Evolutionary conservation across 305 asterid genomes (phyloP).

Genomic region (Fraxinus angustifolia): DNA sequence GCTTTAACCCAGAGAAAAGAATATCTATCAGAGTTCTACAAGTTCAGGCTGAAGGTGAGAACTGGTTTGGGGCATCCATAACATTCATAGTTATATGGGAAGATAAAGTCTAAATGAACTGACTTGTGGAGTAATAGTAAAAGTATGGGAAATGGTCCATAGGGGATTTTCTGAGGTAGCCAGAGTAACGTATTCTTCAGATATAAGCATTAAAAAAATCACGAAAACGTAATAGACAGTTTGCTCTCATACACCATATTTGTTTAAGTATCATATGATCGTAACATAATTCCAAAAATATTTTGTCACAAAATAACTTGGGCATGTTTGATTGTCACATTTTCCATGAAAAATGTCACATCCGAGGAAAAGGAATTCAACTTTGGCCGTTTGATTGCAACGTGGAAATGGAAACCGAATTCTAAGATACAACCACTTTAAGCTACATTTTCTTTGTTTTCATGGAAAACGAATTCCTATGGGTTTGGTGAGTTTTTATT

Average conservation of each 20-base stretch:
- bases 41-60: neutral
- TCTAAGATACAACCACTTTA: too few relatives aligned
- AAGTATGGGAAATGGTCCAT: neutral
- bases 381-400: too few relatives aligned
- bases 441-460: too few relatives aligned
- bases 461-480: too few relatives aligned
- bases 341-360: too few relatives aligned
- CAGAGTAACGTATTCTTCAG: neutral
- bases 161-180: neutral
- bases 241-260: neutral
- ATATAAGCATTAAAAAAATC: neutral
- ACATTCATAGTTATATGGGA: neutral
- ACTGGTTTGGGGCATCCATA: neutral
- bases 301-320: neutral
- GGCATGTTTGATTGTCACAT: too few relatives aligned
- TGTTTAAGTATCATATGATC: neutral
- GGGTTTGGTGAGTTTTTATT: too few relatives aligned
- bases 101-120: neutral
- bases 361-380: too few relatives aligned
- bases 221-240: neutral
- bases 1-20: neutral
- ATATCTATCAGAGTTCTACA: neutral
- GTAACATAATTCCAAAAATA: neutral
- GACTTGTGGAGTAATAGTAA: neutral
- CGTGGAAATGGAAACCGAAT: too few relatives aligned